Conservation (phyloP, 2,329 filamentous ascomycete genomes). For the Ophiostoma fasciatum region DNA sequence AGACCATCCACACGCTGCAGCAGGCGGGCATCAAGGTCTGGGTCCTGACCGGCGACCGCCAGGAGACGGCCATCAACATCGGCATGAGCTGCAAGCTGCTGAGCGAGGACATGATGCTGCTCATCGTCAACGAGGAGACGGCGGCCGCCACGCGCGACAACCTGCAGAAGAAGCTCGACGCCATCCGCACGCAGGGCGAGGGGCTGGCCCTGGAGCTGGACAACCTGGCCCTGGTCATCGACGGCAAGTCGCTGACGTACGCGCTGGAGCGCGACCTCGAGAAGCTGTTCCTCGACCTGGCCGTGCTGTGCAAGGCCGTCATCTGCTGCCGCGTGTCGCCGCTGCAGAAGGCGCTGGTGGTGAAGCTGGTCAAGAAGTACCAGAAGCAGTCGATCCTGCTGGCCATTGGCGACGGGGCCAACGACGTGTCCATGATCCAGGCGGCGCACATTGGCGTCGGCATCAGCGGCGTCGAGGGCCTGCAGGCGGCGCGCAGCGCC, state of each 20-base stretch:
- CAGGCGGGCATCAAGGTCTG: constrained; percentile 97
- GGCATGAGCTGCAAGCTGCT: constrained; percentile 99
- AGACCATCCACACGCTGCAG: constrained; percentile 94
- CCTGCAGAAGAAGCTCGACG: constrained; percentile 82
- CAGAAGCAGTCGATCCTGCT: constrained; percentile 83
- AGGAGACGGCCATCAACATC: constrained; percentile 98
- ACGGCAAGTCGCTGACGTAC: constrained; percentile 87
- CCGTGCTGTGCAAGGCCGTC: constrained; percentile 95
- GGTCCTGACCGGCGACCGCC: constrained; percentile 93
- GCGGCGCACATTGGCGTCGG: constrained; percentile 95
- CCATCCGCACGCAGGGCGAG: constrained; percentile 70
- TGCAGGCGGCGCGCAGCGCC: constrained; percentile 88
- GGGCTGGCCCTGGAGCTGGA: constrained; percentile 60
- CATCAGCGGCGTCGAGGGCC: constrained; percentile 91
- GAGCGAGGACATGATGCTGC: constrained; percentile 94
- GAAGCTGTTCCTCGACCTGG: constrained; percentile 82
- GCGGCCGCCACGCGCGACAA: constrained; percentile 71
- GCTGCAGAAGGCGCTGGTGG: constrained; percentile 89
- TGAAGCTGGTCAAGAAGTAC: constrained; percentile 90
- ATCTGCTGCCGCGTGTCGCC: constrained; percentile 96
- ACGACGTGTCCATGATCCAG: constrained; percentile 99
- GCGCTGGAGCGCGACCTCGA: constrained; percentile 90
- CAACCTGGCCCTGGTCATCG: constrained; percentile 80
- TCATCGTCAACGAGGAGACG: constrained; percentile 88
- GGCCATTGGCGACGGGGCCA: constrained; percentile 92